A percentile compares a stretch with the other conserved stretches of the same genome.
Evolutionary conservation across 2,329 filamentous ascomycete species (phyloP).

Genomic region (Penicillium sp.): DNA sequence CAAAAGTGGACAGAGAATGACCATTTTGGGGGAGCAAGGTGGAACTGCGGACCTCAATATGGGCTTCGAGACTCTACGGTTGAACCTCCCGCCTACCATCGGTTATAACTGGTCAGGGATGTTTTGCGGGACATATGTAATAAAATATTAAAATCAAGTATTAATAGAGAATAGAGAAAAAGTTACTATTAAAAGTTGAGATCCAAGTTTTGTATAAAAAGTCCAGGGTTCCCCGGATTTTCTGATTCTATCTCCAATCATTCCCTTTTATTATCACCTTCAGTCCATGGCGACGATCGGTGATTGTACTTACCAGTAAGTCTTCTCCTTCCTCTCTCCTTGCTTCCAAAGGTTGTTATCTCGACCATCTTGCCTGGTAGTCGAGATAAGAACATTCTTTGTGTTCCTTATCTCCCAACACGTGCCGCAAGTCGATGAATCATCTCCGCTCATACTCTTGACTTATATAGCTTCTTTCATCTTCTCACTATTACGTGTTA

Average conservation of each 20-base stretch:
- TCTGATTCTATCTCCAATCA: neutral
- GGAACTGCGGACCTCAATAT: conserved; percentile 15
- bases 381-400: conserved; percentile 16
- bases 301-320: conserved; percentile 10
- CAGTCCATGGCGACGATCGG: conserved; percentile 26
- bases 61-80: conserved; percentile 18
- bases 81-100: conserved; percentile 19
- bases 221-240: conserved; percentile 24
- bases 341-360: conserved; percentile 12
- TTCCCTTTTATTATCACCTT: conserved; percentile 1
- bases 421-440: conserved; percentile 6
- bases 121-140: neutral
- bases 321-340: conserved; percentile 5
- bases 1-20: conserved; percentile 19
- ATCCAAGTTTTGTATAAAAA: conserved; percentile 14
- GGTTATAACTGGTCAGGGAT: conserved; percentile 18
- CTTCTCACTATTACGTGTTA: conserved; percentile 12
- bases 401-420: conserved; percentile 11
- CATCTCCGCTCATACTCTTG: conserved; percentile 9
- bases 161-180: neutral
- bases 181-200: neutral
- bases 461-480: conserved; percentile 15
- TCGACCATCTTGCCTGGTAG: neutral
- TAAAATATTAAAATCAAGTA: neutral
- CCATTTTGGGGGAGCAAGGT: conserved; percentile 7